phyloP scores from a whole-genome alignment of 768 basidiomycete genomes.

The Rickenella mellea region DNA sequence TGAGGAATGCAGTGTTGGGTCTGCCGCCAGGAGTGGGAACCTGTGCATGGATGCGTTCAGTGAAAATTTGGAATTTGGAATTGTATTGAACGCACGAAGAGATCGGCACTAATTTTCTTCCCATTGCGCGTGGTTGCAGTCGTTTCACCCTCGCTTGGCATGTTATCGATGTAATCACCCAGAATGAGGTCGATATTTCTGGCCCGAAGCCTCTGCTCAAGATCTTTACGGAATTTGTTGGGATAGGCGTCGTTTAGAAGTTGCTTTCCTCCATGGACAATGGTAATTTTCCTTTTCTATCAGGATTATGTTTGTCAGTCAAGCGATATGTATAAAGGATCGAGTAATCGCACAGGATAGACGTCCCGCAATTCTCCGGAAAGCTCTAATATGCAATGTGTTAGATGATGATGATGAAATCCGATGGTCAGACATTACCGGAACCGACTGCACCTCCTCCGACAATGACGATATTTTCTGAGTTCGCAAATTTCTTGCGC shows the following conservation, averaged over 20 bases:
- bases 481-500: slow-evolving; percentile 19
- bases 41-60: slow-evolving; percentile 8
- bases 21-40: slow-evolving; percentile 9
- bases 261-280: slow-evolving; percentile 46
- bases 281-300: slow-evolving; percentile 40
- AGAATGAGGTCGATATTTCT: slow-evolving; percentile 44
- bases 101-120: slow-evolving; percentile 38
- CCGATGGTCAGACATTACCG: slow-evolving; percentile 20
- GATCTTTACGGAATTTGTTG: slow-evolving; percentile 36
- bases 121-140: slow-evolving; percentile 43
- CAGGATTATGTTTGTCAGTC: background rate
- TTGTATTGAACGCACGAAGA: slow-evolving; percentile 33
- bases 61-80: slow-evolving; percentile 6
- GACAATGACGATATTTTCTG: slow-evolving; percentile 34
- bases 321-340: background rate
- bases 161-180: slow-evolving; percentile 40
- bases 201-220: slow-evolving; percentile 29
- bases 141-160: slow-evolving; percentile 25
- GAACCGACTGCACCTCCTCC: slow-evolving; percentile 51
- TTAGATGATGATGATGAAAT: background rate
- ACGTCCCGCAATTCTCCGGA: slow-evolving; percentile 35
- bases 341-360: slow-evolving; percentile 23
- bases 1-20: slow-evolving; percentile 10
- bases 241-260: slow-evolving; percentile 53
- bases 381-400: slow-evolving; percentile 16